phyloP scores from a whole-genome alignment of 331 rosid species.

The Saraca asoca region DNA sequence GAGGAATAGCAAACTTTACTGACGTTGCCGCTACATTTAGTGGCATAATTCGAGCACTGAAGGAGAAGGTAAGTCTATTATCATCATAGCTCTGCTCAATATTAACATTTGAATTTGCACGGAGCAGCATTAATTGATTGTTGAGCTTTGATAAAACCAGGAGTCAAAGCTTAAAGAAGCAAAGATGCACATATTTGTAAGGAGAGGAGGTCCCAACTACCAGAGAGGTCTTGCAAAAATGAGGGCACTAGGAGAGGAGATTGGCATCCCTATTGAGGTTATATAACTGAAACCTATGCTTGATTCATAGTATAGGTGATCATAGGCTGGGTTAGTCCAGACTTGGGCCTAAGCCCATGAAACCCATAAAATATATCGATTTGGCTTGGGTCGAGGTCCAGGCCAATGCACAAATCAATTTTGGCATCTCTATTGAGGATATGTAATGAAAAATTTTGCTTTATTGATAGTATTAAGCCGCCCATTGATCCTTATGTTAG shows the following conservation, averaged over 20 bases:
- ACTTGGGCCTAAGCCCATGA: too few relatives aligned
- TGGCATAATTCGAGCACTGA: constrained; percentile 75
- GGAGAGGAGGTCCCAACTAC: constrained; percentile 93
- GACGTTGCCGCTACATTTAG: constrained; percentile 87
- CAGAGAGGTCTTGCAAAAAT: constrained; percentile 76
- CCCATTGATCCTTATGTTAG: too few relatives aligned
- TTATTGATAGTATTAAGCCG: too few relatives aligned
- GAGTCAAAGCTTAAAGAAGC: constrained; percentile 80
- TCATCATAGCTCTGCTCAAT: constrained; percentile 17
- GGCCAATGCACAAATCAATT: too few relatives aligned
- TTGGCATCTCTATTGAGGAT: too few relatives aligned
- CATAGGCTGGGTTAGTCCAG: too few relatives aligned
- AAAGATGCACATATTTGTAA: constrained; percentile 72
- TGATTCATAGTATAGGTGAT: too few relatives aligned
- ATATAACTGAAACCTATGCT: constrained; percentile 23
- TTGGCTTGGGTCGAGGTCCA: background rate
- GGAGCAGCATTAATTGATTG: constrained; percentile 19
- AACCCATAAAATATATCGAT: too few relatives aligned
- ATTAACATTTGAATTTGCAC: constrained; percentile 22
- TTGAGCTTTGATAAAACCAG: constrained; percentile 39
- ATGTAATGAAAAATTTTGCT: too few relatives aligned
- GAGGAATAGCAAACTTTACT: constrained; percentile 91
- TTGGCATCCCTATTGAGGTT: constrained; percentile 83
- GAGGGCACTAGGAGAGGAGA: constrained; percentile 75
- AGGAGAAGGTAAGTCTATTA: constrained; percentile 58